These are phyloP conservation scores for Bjerkandera adusta DNA, from an alignment of 1,284 basidiomycete species.

Conservation along the genomic window DNA sequence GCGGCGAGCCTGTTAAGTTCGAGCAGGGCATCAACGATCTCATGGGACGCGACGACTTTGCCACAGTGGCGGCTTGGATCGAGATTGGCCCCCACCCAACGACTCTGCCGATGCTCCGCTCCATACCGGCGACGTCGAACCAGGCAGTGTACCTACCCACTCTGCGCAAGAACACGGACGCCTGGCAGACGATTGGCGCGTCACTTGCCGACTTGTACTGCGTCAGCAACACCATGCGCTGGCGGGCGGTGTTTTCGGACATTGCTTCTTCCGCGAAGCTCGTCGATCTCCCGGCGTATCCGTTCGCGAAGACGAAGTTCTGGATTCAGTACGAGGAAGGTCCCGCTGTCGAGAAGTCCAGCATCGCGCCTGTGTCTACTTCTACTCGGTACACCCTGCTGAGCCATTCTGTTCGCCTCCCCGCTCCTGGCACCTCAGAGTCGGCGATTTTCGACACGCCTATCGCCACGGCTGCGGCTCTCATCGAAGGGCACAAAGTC, in stretches of 20 bases:
- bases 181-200: constrained; percentile 43
- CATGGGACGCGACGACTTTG: constrained; percentile 26
- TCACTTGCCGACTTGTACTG: constrained; percentile 51
- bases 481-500: constrained; percentile 60
- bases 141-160: constrained; percentile 42
- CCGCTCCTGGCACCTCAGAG: constrained; percentile 37
- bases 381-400: constrained; percentile 37
- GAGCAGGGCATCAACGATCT: constrained; percentile 44
- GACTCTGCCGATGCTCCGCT: constrained; percentile 50
- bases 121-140: constrained; percentile 27
- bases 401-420: constrained; percentile 42
- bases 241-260: constrained; percentile 55
- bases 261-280: constrained; percentile 36
- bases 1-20: constrained; percentile 59
- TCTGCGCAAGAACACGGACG: constrained; percentile 42
- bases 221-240: constrained; percentile 37
- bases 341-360: neutral
- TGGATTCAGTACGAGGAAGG: constrained; percentile 52
- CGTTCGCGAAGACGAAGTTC: constrained; percentile 53
- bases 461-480: constrained; percentile 39
- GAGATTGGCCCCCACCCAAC: constrained; percentile 65
- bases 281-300: constrained; percentile 58
- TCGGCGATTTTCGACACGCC: constrained; percentile 53
- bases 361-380: neutral
- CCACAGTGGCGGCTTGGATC: constrained; percentile 48